Evolutionary conservation across 306 rosid species (phyloP).

Genomic region (Nissolia schottii): DNA sequence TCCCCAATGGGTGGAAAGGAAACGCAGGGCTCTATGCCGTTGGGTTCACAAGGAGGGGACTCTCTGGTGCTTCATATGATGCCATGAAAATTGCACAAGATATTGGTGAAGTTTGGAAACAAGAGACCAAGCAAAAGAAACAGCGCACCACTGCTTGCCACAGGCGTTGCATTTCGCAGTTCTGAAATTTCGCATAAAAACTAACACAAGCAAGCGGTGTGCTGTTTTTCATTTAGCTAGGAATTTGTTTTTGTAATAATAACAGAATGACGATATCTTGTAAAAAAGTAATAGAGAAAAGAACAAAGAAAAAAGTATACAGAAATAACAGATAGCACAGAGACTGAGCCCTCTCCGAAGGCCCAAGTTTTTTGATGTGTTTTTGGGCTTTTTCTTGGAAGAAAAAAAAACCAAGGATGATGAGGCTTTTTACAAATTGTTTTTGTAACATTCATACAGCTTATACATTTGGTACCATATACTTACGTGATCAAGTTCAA

Average conservation of each 20-base stretch:
- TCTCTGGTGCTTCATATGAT: conserved; percentile 77
- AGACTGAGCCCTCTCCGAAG: conserved; percentile 67
- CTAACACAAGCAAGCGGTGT: neutral
- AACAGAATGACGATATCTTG: conserved; percentile 18
- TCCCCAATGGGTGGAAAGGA: conserved; percentile 92
- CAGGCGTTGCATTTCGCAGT: conserved; percentile 81
- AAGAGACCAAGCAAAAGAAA: conserved; percentile 58
- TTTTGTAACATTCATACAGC: conserved; percentile 11
- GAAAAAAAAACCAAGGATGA: conserved; percentile 47
- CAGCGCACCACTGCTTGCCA: conserved; percentile 53
- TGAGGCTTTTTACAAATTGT: conserved; percentile 45
- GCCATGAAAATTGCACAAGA: conserved; percentile 77
- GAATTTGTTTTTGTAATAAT: conserved; percentile 30
- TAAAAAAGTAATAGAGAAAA: conserved; percentile 19
- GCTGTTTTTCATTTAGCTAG: conserved; percentile 21
- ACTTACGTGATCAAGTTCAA: conserved; percentile 26
- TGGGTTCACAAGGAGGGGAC: conserved; percentile 93
- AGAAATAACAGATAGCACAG: conserved; percentile 24
- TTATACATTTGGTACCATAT: conserved; percentile 40
- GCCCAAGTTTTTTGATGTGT: conserved; percentile 45
- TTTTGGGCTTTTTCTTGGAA: conserved; percentile 60
- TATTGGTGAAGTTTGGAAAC: conserved; percentile 69
- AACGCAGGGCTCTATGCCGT: conserved; percentile 83
- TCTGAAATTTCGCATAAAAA: conserved; percentile 36
- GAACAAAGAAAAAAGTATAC: neutral